Conservation (phyloP, 2,329 filamentous ascomycete species). For the Botryosphaeria dothidea region DNA sequence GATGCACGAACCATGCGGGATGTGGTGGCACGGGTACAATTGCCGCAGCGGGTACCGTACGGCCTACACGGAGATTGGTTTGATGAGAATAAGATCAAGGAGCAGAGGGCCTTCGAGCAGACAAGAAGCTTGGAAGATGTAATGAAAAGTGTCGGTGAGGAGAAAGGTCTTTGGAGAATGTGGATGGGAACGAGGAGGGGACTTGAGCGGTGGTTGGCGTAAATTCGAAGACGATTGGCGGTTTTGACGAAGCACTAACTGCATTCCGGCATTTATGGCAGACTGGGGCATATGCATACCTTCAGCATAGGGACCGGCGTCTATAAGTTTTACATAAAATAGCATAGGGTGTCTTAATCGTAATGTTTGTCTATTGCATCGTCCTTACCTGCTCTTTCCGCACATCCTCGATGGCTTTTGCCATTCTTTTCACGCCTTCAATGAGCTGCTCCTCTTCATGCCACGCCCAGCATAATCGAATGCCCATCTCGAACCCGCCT, state of each 20-base stretch:
- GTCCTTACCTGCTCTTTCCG: neutral
- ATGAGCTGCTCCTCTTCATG: constrained; percentile 66
- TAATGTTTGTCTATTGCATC: neutral
- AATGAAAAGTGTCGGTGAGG: constrained; percentile 23
- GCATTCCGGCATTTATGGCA: neutral
- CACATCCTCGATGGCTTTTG: neutral
- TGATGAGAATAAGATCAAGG: constrained; percentile 51
- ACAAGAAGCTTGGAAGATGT: constrained; percentile 30
- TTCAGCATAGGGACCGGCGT: neutral
- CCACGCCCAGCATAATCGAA: constrained; percentile 70
- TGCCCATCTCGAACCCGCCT: constrained; percentile 57
- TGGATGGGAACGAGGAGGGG: constrained; percentile 33
- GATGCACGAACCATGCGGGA: constrained; percentile 64
- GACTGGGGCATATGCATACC: neutral
- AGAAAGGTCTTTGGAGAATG: constrained; percentile 14
- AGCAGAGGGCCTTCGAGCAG: constrained; percentile 46
- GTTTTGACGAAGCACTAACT: no score
- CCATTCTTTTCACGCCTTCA: constrained; percentile 58
- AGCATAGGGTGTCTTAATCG: neutral
- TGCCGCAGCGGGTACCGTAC: constrained; percentile 70
- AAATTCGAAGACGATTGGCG: neutral
- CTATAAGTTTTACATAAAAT: neutral
- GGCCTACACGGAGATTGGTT: constrained; percentile 68
- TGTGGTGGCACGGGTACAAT: constrained; percentile 57
- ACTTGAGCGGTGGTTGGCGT: constrained; percentile 27